Evolutionary conservation across 73 alveolate species (phyloP).

Genomic region (Halteria grandinella): DNA sequence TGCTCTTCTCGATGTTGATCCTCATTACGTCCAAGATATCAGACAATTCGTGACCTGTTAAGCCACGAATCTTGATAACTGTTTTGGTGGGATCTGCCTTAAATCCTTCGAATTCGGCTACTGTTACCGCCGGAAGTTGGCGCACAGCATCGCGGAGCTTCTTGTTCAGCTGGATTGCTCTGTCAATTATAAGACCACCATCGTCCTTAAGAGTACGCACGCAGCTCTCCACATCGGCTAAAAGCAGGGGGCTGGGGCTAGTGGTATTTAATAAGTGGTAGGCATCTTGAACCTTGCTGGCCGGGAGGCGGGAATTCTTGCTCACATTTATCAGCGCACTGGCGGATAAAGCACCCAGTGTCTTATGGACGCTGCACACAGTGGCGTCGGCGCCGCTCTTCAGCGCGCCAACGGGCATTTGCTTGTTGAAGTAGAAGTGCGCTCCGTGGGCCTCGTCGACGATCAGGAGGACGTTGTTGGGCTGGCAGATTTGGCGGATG

Average conservation of each 20-base stretch:
- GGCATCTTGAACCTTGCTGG: constrained; percentile 36
- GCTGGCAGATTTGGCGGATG: constrained; percentile 14
- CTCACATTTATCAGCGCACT: constrained; percentile 32
- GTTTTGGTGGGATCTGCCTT: constrained; percentile 45
- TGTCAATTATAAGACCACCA: constrained; percentile 3
- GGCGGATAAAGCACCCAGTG: constrained; percentile 33
- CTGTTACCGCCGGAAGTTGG: constrained; percentile 10
- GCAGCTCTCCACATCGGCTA: constrained; percentile 31
- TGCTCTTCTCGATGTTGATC: constrained; percentile 21
- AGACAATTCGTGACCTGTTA: constrained; percentile 20
- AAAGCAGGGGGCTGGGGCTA: constrained; percentile 30
- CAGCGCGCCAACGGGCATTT: constrained; percentile 8
- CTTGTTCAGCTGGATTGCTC: constrained; percentile 25
- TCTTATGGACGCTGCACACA: constrained; percentile 39
- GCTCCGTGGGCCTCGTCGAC: constrained; percentile 63
- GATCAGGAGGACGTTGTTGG: neutral
- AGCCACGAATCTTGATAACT: constrained; percentile 12
- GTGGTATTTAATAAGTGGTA: constrained; percentile 34
- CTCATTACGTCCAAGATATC: constrained; percentile 5
- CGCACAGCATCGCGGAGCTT: neutral
- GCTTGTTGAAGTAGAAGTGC: constrained; percentile 26
- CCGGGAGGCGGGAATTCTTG: constrained; percentile 15
- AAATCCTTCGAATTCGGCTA: constrained; percentile 14
- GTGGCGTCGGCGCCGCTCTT: constrained; percentile 47
- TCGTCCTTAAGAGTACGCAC: neutral